Evolutionary conservation across 1,139 yeast species (phyloP), one percentile per base, ranked within the genome.

Genomic region (Saccharomycopsis phalli): DNA sequence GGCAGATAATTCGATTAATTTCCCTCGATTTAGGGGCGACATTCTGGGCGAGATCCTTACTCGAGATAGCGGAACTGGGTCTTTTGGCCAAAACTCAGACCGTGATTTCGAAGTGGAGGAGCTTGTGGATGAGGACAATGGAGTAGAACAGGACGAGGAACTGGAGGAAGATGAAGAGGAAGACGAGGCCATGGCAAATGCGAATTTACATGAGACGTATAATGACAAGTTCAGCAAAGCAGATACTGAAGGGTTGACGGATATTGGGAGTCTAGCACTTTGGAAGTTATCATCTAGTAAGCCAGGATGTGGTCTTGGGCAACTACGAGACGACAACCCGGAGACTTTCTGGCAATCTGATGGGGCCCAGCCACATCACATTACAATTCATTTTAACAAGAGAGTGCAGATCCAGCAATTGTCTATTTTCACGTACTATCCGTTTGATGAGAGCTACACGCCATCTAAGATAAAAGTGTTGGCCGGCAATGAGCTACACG

Each of bases 321-420:
- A 80, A 50, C 65, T 91, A 8, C 63, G 93, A 26, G 86, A 82
- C 41, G 93, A 84, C 53, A 71, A 77, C 14, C 82, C 94, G 0
- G 69, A 71, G 31, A 63, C 79, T 2, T 88, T 69, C 57, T 93
- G 99, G 99, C 98, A 93, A 57, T 82, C 94, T 39, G 98, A 93
- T 57, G 98, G 97, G 25, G 69, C 74, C n/a, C 87, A 81, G 51
- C 98, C 98, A 0, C 98, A 93, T 60, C 66, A 68, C 23, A 66
- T 91, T 11, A 83, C 84, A 38, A 72, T 87, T 2, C 93, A 78
- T 53, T 93, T 93, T 56, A 70, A 91, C 31, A 87, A 83, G 54
- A 68, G 75, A 41, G 94, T 88, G 4, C 67, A 78, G 17, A 62
- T 93, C 4, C 77, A 79, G 44, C 60, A 86, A 43, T 63, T 93